Percentiles rank a stretch among this genome's conserved stretches.
These are phyloP conservation scores for Persicaria tinctoria DNA, from an alignment of 148 eudicot genomes.

Conservation along the genomic window DNA sequence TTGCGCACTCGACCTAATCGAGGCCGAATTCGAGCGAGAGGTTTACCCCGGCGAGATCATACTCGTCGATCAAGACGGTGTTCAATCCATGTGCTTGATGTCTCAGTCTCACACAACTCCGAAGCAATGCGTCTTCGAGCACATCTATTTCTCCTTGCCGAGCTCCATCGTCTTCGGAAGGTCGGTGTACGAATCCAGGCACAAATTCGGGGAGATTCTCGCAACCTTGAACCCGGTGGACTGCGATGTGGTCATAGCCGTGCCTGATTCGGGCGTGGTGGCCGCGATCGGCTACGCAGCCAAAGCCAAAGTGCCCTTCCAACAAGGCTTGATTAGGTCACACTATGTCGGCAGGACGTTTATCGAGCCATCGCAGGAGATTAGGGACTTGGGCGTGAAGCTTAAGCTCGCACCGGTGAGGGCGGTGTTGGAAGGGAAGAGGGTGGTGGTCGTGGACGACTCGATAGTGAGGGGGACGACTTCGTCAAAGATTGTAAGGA, in stretches of 20 bases:
- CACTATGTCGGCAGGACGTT: slow-evolving; percentile 58
- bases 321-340: slow-evolving; percentile 60
- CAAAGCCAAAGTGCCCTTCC: slow-evolving; percentile 57
- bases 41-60: slow-evolving; percentile 49
- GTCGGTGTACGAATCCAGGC: slow-evolving; percentile 37
- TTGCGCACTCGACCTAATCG: slow-evolving; percentile 51
- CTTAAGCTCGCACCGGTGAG: slow-evolving; percentile 60
- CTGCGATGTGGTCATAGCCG: slow-evolving; percentile 44
- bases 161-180: slow-evolving; percentile 43
- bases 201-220: slow-evolving; percentile 34
- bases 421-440: slow-evolving; percentile 44
- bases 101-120: slow-evolving; percentile 36
- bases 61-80: slow-evolving; percentile 45
- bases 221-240: slow-evolving; percentile 35
- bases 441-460: slow-evolving; percentile 62
- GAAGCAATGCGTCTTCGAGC: slow-evolving; percentile 51
- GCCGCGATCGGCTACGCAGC: slow-evolving; percentile 63
- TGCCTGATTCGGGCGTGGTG: slow-evolving; percentile 19
- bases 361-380: slow-evolving; percentile 81
- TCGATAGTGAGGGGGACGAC: slow-evolving; percentile 62
- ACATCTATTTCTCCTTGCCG: slow-evolving; percentile 46
- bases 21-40: slow-evolving; percentile 48
- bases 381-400: slow-evolving; percentile 76
- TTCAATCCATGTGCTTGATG: slow-evolving; percentile 36
- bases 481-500: slow-evolving; percentile 48